These are phyloP conservation scores for Erodium trifolium DNA, from an alignment of 441 rosid genomes.

Conservation along the genomic window DNA sequence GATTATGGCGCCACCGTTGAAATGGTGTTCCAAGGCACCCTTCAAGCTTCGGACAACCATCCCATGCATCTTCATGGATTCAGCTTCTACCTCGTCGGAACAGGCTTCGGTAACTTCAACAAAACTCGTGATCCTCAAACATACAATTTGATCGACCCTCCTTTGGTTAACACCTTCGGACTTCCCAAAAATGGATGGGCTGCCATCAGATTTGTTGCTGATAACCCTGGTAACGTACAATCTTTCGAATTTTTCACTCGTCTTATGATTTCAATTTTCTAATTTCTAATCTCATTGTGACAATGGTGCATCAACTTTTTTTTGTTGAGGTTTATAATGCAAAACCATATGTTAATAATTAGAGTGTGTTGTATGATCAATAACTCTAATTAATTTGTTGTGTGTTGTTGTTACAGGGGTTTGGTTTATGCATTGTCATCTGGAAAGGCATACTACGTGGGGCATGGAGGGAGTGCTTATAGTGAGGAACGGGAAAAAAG, in stretches of 20 bases:
- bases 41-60: constrained; percentile 31
- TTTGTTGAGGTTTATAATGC: too few relatives aligned
- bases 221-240: constrained; percentile 33
- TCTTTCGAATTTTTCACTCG: too few relatives aligned
- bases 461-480: constrained; percentile 49
- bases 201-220: constrained; percentile 9
- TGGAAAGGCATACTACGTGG: constrained; percentile 37
- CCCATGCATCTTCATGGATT: constrained; percentile 44
- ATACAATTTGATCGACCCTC: constrained; percentile 37
- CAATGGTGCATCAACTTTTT: too few relatives aligned
- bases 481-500: constrained; percentile 42
- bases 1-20: not conserved
- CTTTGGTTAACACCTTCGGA: constrained; percentile 28
- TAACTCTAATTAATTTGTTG: too few relatives aligned
- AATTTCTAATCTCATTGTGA: too few relatives aligned
- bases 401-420: too few relatives aligned
- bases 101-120: constrained; percentile 31
- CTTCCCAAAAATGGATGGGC: constrained; percentile 21
- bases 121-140: constrained; percentile 24
- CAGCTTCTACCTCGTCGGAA: constrained; percentile 38
- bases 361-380: too few relatives aligned
- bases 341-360: too few relatives aligned
- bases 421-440: too few relatives aligned
- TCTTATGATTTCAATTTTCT: too few relatives aligned
- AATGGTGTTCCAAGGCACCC: constrained; percentile 36